Conservation (phyloP, 2,329 filamentous ascomycete genomes). For the Hypoxylon sp. region DNA sequence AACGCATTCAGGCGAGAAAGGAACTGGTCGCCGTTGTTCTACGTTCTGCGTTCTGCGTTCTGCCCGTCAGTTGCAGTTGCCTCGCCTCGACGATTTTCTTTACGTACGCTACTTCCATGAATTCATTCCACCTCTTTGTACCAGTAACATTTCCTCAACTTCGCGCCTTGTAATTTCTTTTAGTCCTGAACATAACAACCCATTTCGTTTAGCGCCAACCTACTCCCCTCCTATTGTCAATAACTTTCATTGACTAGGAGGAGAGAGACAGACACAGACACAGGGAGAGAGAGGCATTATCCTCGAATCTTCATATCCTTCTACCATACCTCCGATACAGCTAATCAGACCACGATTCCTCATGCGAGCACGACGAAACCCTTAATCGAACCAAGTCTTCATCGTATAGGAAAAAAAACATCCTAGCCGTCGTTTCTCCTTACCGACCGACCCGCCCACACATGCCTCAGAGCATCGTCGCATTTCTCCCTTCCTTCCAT, state of each 20-base stretch:
- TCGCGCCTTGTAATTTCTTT: conserved; percentile 33
- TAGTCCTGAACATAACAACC: conserved; percentile 9
- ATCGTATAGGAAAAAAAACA: conserved; percentile 15
- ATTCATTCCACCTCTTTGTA: conserved; percentile 40
- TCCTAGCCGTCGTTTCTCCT: conserved; percentile 3
- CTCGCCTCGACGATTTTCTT: conserved; percentile 37
- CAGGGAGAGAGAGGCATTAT: conserved; percentile 27
- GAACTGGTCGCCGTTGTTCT: conserved; percentile 31
- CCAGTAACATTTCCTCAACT: conserved; percentile 26
- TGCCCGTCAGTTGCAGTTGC: too few relatives aligned
- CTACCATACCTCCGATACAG: conserved; percentile 7
- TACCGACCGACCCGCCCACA: conserved; percentile 15
- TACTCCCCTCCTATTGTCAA: conserved; percentile 12
- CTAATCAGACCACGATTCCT: conserved; percentile 4
- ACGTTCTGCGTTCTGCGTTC: conserved; percentile 37
- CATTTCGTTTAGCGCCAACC: conserved; percentile 19
- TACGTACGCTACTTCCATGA: conserved; percentile 32
- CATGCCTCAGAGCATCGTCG: conserved; percentile 35
- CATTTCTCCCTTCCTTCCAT: conserved; percentile 14
- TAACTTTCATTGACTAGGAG: conserved; percentile 19
- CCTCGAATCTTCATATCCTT: conserved; percentile 19
- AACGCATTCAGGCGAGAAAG: conserved; percentile 30
- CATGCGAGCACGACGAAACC: conserved; percentile 23
- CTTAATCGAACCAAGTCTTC: conserved; percentile 17
- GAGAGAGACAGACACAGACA: neutral